Evolutionary conservation across 2,329 filamentous ascomycete genomes (phyloP).

Genomic region (Apiospora sp.): DNA sequence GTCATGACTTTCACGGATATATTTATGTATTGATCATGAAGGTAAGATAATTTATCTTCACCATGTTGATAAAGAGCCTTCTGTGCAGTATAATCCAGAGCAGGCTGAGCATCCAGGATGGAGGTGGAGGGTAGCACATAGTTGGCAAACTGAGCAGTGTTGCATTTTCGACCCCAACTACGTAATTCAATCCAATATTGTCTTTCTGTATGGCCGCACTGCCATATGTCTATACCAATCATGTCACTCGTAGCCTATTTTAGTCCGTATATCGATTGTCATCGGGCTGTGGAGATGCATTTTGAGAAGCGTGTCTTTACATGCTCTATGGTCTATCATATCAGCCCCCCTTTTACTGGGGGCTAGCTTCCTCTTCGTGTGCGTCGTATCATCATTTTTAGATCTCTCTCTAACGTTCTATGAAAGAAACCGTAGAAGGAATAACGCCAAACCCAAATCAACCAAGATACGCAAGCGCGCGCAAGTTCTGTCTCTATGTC

Average conservation of each 20-base stretch:
- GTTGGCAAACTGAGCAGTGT: neutral
- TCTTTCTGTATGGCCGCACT: too few relatives aligned
- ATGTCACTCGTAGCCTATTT: too few relatives aligned
- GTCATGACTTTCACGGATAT: neutral
- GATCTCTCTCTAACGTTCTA: neutral
- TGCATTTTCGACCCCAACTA: neutral
- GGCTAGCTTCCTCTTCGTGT: neutral
- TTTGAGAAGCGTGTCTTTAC: too few relatives aligned
- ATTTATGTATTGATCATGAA: neutral
- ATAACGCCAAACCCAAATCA: neutral
- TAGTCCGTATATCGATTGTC: too few relatives aligned
- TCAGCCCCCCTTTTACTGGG: neutral
- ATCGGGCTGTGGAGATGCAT: too few relatives aligned
- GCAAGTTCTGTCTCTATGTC: neutral
- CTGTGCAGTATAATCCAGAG: too few relatives aligned
- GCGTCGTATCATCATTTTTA: neutral
- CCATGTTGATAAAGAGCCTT: neutral
- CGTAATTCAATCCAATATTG: too few relatives aligned
- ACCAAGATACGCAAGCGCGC: neutral
- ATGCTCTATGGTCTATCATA: neutral
- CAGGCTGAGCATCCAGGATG: too few relatives aligned
- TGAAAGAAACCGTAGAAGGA: neutral
- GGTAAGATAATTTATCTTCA: neutral
- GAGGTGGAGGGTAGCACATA: too few relatives aligned
- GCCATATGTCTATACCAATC: too few relatives aligned